Evolutionary conservation across 345 rosid species (phyloP).

Genomic region (Hibiscus trionum): DNA sequence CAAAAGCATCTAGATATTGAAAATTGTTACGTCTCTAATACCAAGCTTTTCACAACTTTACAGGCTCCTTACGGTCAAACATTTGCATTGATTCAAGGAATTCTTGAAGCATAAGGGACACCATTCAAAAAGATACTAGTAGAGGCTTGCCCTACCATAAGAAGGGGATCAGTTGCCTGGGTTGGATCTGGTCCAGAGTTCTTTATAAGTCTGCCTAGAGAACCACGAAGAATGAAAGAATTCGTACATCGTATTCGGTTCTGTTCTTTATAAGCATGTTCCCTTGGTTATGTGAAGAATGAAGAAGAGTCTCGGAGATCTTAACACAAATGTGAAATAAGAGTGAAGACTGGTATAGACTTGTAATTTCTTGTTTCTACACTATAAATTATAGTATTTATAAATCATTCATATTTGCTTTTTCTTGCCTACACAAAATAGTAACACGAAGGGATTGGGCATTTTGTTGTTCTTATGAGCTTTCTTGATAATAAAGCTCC

Average conservation of each 20-base stretch:
- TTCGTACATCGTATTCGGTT: no score
- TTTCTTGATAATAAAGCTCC: background rate
- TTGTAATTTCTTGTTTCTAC: no score
- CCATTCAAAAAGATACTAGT: slow-evolving; percentile 44
- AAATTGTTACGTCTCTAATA: background rate
- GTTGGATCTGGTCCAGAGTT: slow-evolving; percentile 65
- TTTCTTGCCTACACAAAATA: no score
- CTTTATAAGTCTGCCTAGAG: no score
- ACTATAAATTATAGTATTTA: no score
- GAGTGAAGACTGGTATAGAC: no score
- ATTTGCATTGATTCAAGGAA: slow-evolving; percentile 87
- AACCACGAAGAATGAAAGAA: no score
- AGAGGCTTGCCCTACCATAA: slow-evolving; percentile 69
- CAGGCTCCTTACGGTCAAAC: slow-evolving; percentile 57
- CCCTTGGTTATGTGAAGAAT: no score
- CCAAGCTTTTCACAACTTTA: background rate
- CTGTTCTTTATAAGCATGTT: no score
- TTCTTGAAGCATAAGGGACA: slow-evolving; percentile 66
- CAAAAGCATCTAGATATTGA: background rate
- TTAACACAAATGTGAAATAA: no score
- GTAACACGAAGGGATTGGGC: background rate
- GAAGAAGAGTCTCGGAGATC: no score
- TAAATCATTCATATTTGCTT: no score
- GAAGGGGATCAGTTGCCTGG: slow-evolving; percentile 89
- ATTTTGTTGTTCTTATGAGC: background rate